phyloP scores from a whole-genome alignment of 345 rosid genomes.

The Syzygium jambos region DNA sequence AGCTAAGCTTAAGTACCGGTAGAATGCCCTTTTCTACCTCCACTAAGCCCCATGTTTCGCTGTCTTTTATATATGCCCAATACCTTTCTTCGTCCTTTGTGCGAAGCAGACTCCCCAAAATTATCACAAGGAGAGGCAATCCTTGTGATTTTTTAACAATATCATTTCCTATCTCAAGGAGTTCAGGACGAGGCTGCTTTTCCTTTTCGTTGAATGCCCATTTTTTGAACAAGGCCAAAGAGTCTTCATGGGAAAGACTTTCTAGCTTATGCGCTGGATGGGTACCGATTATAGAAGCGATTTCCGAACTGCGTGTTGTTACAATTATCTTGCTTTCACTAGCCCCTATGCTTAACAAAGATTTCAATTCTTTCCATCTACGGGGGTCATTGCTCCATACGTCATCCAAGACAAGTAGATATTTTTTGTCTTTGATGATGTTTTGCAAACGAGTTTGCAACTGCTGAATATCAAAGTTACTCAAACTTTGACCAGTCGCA shows the following conservation, averaged over 20 bases:
- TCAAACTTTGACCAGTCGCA: not conserved
- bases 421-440: not conserved
- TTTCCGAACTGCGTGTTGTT: not conserved
- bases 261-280: rapidly evolving
- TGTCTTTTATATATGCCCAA: not conserved
- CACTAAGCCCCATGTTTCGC: not conserved
- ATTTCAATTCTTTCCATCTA: not conserved
- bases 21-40: not conserved
- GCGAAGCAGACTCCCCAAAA: not conserved
- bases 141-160: not conserved
- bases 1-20: not conserved
- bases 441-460: rapidly evolving
- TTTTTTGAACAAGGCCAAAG: not conserved
- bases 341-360: not conserved
- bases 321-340: not conserved
- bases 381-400: not conserved
- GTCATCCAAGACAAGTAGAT: not conserved
- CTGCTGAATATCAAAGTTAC: not conserved
- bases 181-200: not conserved
- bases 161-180: not conserved
- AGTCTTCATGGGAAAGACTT: not conserved
- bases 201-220: not conserved
- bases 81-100: not conserved
- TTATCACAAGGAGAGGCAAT: not conserved
- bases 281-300: not conserved